phyloP scores from a whole-genome alignment of 2,329 filamentous ascomycete species.

The Gnomoniopsis sp. region DNA sequence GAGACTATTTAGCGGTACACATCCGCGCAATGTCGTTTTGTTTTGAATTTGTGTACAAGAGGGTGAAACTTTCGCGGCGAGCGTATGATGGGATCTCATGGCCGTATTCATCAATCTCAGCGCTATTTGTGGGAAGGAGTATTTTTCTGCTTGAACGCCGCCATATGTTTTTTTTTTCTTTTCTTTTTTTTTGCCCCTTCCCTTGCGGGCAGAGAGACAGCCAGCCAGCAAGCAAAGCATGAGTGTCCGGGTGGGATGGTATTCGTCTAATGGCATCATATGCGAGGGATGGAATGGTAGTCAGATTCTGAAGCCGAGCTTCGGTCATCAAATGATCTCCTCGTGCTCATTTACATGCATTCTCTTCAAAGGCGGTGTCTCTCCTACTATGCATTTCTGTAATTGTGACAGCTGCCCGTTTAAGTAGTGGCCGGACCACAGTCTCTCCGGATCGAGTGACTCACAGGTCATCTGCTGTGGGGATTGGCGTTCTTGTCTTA shows the following conservation, averaged over 20 bases:
- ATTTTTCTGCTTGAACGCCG: constrained; percentile 1
- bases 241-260: background rate
- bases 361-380: background rate
- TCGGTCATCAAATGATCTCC: background rate
- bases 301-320: background rate
- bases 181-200: background rate
- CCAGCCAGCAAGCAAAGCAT: constrained; percentile 2
- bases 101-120: background rate
- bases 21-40: background rate
- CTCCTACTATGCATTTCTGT: background rate
- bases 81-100: background rate
- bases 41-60: background rate
- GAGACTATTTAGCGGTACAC: background rate
- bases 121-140: background rate
- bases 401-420: too few relatives aligned
- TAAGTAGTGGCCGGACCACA: too few relatives aligned
- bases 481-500: too few relatives aligned
- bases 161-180: background rate
- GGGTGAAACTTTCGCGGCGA: background rate
- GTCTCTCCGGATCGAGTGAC: too few relatives aligned
- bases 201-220: constrained; percentile 2
- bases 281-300: constrained; percentile 6
- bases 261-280: constrained; percentile 15
- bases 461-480: too few relatives aligned
- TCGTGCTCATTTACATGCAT: background rate